These are phyloP conservation scores for Pyrus bretschneideri DNA, from an alignment of 306 rosid genomes.

Conservation along the genomic window DNA sequence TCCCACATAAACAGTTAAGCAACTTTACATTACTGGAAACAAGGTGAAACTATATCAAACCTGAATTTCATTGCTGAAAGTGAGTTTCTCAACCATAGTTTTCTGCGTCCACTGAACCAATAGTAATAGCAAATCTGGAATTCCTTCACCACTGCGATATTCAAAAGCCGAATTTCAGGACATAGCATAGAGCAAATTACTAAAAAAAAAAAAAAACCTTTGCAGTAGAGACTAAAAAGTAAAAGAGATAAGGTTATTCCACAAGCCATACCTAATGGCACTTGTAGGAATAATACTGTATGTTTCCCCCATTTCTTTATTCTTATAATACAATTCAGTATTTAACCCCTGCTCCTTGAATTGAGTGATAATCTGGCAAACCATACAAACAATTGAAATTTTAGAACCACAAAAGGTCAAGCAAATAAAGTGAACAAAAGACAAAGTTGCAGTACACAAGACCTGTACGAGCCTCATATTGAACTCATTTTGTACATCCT, in stretches of 20 bases:
- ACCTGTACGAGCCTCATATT: conserved; percentile 81
- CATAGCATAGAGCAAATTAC: not conserved
- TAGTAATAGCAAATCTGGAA: conserved; percentile 76
- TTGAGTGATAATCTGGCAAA: conserved; percentile 59
- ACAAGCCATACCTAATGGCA: conserved; percentile 67
- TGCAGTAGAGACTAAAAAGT: not conserved
- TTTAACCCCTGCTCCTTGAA: conserved; percentile 89
- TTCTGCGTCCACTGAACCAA: conserved; percentile 89
- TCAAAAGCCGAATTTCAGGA: conserved; percentile 22
- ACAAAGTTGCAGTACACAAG: conserved; percentile 3
- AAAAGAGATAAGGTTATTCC: not conserved
- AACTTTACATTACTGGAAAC: conserved; percentile 17
- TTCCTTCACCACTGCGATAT: conserved; percentile 81
- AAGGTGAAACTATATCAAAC: conserved; percentile 32
- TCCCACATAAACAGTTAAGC: conserved; percentile 15
- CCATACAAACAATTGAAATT: conserved; percentile 12
- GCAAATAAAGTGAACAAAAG: not conserved
- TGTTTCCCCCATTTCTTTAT: conserved; percentile 91
- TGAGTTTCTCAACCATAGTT: conserved; percentile 86
- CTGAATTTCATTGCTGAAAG: conserved; percentile 83
- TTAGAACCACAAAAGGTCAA: conserved; percentile 6
- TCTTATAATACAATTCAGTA: conserved; percentile 75
- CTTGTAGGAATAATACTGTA: conserved; percentile 93
- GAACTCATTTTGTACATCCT: conserved; percentile 80
- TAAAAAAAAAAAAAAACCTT: not conserved